Percentiles rank a stretch among this genome's conserved stretches.
Conservation (phyloP, 164 flowering plant species). For the Buxus sempervirens region DNA sequence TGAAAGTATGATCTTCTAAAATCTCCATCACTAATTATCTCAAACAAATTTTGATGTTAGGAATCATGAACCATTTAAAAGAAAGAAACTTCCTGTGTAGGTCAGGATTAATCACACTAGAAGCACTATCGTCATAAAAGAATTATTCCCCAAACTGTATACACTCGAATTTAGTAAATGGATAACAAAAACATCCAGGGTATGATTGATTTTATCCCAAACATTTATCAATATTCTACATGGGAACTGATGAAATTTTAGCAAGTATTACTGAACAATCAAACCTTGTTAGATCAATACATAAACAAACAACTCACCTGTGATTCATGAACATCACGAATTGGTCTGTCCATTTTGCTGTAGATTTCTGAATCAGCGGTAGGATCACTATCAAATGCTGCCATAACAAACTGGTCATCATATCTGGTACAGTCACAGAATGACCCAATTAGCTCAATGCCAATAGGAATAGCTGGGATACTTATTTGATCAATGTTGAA, state of each 20-base stretch:
- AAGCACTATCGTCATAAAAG: neutral
- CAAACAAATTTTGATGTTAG: too few species aligned
- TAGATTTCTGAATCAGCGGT: constrained; percentile 82
- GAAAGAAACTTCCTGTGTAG: neutral
- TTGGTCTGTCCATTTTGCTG: constrained; percentile 54
- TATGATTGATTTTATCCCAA: neutral
- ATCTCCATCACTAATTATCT: too few species aligned
- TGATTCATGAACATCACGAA: constrained; percentile 72
- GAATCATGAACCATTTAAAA: neutral
- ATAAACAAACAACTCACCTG: constrained; percentile 39
- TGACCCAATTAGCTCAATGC: constrained; percentile 4
- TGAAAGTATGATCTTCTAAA: too few species aligned
- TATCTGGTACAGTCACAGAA: constrained; percentile 43
- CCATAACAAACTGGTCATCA: constrained; percentile 69
- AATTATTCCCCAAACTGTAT: neutral
- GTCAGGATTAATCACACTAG: neutral
- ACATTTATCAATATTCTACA: too few species aligned
- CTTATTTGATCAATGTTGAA: neutral
- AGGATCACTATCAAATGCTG: constrained; percentile 81
- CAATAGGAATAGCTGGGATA: neutral
- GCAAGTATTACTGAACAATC: neutral
- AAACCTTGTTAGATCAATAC: neutral
- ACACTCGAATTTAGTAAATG: neutral
- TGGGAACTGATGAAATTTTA: too few species aligned
- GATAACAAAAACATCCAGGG: neutral